phyloP scores from a whole-genome alignment of 768 basidiomycete species.

The Tylopilus felleus region DNA sequence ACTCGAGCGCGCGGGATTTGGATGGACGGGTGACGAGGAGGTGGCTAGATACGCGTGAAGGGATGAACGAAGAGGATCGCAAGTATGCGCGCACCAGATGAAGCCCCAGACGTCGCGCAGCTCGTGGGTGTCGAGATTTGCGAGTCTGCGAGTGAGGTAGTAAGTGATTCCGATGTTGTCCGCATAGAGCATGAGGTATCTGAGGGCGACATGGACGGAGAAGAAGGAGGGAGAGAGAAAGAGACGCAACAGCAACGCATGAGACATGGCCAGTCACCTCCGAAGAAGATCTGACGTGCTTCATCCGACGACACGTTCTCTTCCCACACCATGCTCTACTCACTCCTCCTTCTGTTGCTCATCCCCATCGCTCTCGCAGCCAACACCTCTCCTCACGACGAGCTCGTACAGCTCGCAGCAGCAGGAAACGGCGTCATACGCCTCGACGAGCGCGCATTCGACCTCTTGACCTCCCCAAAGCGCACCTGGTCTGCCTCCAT shows the following conservation, averaged over 20 bases:
- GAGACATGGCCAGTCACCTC: conserved; percentile 41
- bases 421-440: conserved; percentile 77
- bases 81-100: conserved; percentile 56
- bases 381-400: conserved; percentile 38
- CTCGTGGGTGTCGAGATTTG: conserved; percentile 62
- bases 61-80: background rate
- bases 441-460: conserved; percentile 72
- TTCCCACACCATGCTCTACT: conserved; percentile 16
- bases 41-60: conserved; percentile 55
- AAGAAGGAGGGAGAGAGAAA: conserved; percentile 93
- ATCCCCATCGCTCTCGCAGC: conserved; percentile 32
- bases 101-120: conserved; percentile 88
- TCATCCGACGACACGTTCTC: no score
- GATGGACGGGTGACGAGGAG: conserved; percentile 91
- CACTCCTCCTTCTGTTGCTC: conserved; percentile 31
- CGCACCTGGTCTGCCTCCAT: conserved; percentile 88
- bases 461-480: conserved; percentile 68
- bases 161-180: conserved; percentile 92
- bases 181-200: conserved; percentile 76
- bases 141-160: conserved; percentile 76
- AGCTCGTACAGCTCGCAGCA: conserved; percentile 66
- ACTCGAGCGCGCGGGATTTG: conserved; percentile 88
- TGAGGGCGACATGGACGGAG: conserved; percentile 88
- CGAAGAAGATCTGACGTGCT: no score
- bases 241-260: conserved; percentile 85